Evolutionary conservation across 2,329 filamentous ascomycete genomes (phyloP).

Genomic region (Ophiocordyceps sinensis): DNA sequence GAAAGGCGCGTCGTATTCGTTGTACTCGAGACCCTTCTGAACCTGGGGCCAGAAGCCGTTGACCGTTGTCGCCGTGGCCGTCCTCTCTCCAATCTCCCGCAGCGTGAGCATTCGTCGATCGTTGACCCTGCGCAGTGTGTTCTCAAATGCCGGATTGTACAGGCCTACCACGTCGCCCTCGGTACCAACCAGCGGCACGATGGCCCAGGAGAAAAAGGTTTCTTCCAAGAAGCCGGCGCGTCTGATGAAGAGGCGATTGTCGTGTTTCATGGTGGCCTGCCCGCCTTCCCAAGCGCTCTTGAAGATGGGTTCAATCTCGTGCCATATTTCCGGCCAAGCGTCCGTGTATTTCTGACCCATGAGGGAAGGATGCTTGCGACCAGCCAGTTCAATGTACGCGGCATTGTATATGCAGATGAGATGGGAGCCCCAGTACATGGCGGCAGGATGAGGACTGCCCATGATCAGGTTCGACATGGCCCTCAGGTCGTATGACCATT

Average conservation of each 20-base stretch:
- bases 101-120: conserved; percentile 69
- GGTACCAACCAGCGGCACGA: conserved; percentile 61
- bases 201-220: conserved; percentile 70
- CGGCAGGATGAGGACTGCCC: conserved; percentile 59
- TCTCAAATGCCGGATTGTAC: conserved; percentile 72
- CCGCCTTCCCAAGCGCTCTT: conserved; percentile 52
- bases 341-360: conserved; percentile 61
- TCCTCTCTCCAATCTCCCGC: conserved; percentile 63
- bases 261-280: conserved; percentile 72
- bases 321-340: conserved; percentile 64
- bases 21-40: conserved; percentile 53
- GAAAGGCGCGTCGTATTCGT: conserved; percentile 64
- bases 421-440: conserved; percentile 68
- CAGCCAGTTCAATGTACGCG: conserved; percentile 55
- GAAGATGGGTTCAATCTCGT: conserved; percentile 54
- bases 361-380: conserved; percentile 59
- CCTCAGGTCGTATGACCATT: conserved; percentile 57
- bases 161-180: conserved; percentile 63
- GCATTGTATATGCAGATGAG: conserved; percentile 58
- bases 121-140: conserved; percentile 63
- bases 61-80: conserved; percentile 56
- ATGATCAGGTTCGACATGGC: conserved; percentile 73
- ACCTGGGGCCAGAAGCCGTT: conserved; percentile 62
- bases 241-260: conserved; percentile 60
- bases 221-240: conserved; percentile 61